These are phyloP conservation scores for Malus fusca DNA, from an alignment of 306 rosid species.

Conservation along the genomic window DNA sequence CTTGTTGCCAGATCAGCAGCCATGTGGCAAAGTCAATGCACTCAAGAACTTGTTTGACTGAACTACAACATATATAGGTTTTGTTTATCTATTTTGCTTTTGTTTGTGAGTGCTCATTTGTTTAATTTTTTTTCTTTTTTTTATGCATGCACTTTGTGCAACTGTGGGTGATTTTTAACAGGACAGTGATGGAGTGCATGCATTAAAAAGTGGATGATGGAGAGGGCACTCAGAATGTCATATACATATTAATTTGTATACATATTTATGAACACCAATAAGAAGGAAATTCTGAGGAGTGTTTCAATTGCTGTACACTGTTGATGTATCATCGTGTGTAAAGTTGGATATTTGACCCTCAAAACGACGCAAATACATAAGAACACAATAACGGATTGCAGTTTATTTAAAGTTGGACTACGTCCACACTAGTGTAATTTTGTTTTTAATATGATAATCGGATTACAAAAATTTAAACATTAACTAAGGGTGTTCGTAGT, in stretches of 20 bases:
- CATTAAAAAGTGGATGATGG: constrained; percentile 40
- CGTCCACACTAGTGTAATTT: no score
- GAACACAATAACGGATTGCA: no score
- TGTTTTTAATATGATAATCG: no score
- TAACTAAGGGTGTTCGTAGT: no score
- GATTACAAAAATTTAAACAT: no score
- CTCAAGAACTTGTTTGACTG: constrained; percentile 85
- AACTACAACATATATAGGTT: not conserved
- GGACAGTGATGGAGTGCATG: constrained; percentile 40
- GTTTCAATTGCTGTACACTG: not conserved
- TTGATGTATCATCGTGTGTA: no score
- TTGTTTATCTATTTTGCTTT: not conserved
- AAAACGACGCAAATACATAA: no score
- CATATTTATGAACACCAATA: not conserved
- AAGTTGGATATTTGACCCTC: no score
- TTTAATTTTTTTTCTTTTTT: constrained; percentile 14
- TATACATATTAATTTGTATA: not conserved
- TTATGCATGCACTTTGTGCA: constrained; percentile 49
- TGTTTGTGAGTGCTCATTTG: constrained; percentile 15
- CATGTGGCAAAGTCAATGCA: constrained; percentile 71
- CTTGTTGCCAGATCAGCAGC: constrained; percentile 40
- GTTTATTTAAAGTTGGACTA: no score
- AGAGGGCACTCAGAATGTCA: not conserved
- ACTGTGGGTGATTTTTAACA: not conserved
- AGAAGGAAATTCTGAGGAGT: not conserved